Evolutionary conservation across 1,284 basidiomycete species (phyloP), one percentile per base, ranked within the genome.

Genomic region (Inonotus hispidus): DNA sequence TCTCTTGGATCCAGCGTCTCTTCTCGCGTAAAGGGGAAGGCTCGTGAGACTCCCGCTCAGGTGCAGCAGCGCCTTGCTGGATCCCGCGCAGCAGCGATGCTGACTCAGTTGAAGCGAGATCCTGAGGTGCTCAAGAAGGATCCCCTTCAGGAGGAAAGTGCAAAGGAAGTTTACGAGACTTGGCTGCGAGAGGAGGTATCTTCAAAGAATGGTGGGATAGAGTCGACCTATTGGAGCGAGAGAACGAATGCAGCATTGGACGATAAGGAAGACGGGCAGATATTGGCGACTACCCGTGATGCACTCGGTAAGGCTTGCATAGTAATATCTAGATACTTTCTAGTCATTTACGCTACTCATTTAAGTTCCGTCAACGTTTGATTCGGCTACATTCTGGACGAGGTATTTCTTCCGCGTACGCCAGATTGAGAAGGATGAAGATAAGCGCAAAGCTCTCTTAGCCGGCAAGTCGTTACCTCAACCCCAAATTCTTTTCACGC

Each of bases 391-490:
- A 43, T 98, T 97, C 74, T 97, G 95, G 95, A 82, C 84, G 54
- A 81, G 94, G 14, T 97, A 94, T 74, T 93, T 95, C 75, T 98
- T 95, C 84, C 84, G 94, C 39, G 84, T 87, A 38, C 78, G 90
- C 71, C 92, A 94, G 73, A 95, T 97, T 63, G 85, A 90, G 64
- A 75, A 78, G 29, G 93, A 95, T 66, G 92, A 94, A 70, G 84
- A 84, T 68, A 87, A 87, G 66, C 84, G 95, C 62, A 92, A 92
- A 73, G 82, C 84, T 29, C 73, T 97, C 25, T 75, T 98, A 19
- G 82, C 88, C 77, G 87, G 93, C 90, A 70, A 56, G 79, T 71
- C 8, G 23, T 23, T 7, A 29, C 41, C 19, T 7, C 57, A 35
- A 61, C 7, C 21, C 41, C 50, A 53, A 14, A 16, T 7, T 60